A percentile compares a stretch with the other conserved stretches of the same genome.
These are phyloP conservation scores for Nymphaea thermarum DNA, from an alignment of 164 flowering plant species.

Conservation along the genomic window DNA sequence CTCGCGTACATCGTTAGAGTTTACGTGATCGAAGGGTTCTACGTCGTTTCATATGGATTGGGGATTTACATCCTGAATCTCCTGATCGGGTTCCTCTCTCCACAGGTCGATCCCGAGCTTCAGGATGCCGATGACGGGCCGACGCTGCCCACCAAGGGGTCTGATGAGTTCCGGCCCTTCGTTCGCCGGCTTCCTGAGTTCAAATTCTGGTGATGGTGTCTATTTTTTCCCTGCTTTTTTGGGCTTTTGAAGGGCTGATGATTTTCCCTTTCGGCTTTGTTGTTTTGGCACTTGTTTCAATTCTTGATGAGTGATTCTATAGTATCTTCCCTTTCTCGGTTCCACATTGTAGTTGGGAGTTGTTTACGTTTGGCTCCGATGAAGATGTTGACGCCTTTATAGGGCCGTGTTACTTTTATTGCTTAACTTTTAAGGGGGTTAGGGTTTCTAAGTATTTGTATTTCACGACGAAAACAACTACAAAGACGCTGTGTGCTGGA, in stretches of 20 bases:
- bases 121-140: constrained; percentile 27
- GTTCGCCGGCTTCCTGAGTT: constrained; percentile 51
- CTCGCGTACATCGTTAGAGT: constrained; percentile 30
- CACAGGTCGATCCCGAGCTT: constrained; percentile 47
- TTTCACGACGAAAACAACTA: too few relatives aligned
- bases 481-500: too few relatives aligned
- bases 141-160: constrained; percentile 29
- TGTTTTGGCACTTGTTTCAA: too few relatives aligned
- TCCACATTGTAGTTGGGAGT: too few relatives aligned
- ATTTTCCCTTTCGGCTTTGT: background rate
- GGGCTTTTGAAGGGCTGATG: too few relatives aligned
- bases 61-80: constrained; percentile 48
- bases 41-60: constrained; percentile 38
- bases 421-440: too few relatives aligned
- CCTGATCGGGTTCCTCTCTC: constrained; percentile 40
- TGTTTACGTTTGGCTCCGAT: too few relatives aligned
- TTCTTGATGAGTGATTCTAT: too few relatives aligned
- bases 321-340: too few relatives aligned
- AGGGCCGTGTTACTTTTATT: too few relatives aligned
- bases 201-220: constrained; percentile 34
- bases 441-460: too few relatives aligned
- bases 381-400: too few relatives aligned
- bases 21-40: constrained; percentile 36
- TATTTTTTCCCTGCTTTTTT: background rate
- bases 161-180: constrained; percentile 48